phyloP scores from a whole-genome alignment of 176 grass and related monocot species.

The Leersia perrieri region DNA sequence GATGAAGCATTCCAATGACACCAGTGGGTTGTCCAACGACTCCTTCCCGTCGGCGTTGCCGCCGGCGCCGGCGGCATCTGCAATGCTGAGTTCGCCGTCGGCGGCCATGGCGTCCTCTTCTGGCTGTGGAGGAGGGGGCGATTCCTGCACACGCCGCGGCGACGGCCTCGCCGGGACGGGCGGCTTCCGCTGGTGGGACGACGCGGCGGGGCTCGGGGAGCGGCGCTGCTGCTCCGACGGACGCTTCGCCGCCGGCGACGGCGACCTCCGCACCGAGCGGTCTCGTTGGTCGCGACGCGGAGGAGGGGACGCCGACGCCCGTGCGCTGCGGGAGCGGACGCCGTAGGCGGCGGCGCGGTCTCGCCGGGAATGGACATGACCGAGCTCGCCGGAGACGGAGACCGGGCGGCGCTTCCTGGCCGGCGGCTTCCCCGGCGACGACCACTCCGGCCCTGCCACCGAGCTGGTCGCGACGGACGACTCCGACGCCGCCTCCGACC shows the following conservation, averaged over 20 bases:
- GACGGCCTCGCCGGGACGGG: conserved; percentile 33
- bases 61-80: not conserved
- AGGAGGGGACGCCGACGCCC: conserved; percentile 49
- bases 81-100: not conserved
- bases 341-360: conserved; percentile 41
- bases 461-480: conserved; percentile 45
- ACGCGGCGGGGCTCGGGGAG: conserved; percentile 9
- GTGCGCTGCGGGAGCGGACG: conserved; percentile 58
- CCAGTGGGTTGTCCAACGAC: conserved; percentile 78
- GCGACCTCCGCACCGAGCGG: conserved; percentile 56
- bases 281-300: conserved; percentile 50
- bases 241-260: conserved; percentile 64
- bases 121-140: not conserved
- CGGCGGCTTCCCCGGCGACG: conserved; percentile 36
- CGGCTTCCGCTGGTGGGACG: conserved; percentile 1
- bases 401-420: conserved; percentile 48
- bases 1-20: conserved; percentile 96
- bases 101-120: conserved; percentile 6
- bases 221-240: conserved; percentile 27
- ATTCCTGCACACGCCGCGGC: conserved; percentile 24
- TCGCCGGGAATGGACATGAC: not conserved
- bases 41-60: conserved; percentile 55
- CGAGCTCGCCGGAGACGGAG: conserved; percentile 70
- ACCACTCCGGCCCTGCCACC: conserved; percentile 31
- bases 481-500: conserved; percentile 43